Conservation (phyloP, 1,284 basidiomycete species). For the Apiotrichum brassicae region DNA sequence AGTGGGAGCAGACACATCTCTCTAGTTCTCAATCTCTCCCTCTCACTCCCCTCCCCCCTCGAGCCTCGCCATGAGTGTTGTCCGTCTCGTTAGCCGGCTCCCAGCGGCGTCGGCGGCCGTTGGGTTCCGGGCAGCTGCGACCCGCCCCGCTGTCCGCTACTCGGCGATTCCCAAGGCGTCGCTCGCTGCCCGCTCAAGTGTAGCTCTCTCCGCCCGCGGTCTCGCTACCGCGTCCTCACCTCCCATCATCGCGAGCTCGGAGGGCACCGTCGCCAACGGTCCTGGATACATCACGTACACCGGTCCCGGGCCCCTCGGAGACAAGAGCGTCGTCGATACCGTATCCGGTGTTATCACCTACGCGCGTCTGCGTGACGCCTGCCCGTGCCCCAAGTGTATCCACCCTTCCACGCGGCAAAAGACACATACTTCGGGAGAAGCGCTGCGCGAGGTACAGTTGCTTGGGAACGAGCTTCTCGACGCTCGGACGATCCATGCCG, state of each 20-base stretch:
- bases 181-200: too few relatives aligned
- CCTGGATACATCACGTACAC: constrained; percentile 10
- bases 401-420: constrained; percentile 72
- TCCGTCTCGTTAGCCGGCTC: too few relatives aligned
- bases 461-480: constrained; percentile 51
- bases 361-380: constrained; percentile 56
- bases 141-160: too few relatives aligned
- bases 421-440: constrained; percentile 53
- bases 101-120: too few relatives aligned
- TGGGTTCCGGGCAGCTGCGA: too few relatives aligned
- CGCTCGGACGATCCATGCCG: constrained; percentile 17
- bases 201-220: not conserved
- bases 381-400: constrained; percentile 56
- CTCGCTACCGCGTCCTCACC: not conserved
- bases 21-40: too few relatives aligned
- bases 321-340: not conserved
- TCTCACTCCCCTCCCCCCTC: too few relatives aligned
- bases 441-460: constrained; percentile 5
- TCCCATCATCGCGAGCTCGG: not conserved
- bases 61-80: too few relatives aligned
- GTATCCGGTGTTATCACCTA: constrained; percentile 21
- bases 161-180: too few relatives aligned
- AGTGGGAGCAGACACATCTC: too few relatives aligned
- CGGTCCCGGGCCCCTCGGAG: constrained; percentile 8
- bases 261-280: constrained; percentile 8